These are phyloP conservation scores for Zopfia rhizophila DNA, from an alignment of 2,329 filamentous ascomycete species.

Conservation along the genomic window DNA sequence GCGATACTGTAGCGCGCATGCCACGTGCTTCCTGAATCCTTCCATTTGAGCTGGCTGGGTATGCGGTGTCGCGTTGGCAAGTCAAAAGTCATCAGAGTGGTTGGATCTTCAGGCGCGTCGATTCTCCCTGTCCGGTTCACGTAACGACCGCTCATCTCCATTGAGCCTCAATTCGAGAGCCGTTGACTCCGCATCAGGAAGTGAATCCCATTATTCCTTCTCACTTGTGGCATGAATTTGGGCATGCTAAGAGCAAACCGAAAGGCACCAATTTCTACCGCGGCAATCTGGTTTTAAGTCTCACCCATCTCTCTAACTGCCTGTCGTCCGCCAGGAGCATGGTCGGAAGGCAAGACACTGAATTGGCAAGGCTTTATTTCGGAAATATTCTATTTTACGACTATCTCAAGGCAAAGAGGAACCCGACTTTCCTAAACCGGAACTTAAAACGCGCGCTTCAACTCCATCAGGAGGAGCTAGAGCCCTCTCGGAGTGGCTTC, in stretches of 20 bases:
- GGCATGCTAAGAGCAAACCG: too few relatives aligned
- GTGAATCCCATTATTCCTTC: too few relatives aligned
- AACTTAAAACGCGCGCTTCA: slow-evolving; percentile 35
- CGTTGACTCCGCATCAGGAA: too few relatives aligned
- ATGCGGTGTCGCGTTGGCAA: neutral
- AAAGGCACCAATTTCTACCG: too few relatives aligned
- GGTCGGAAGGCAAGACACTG: slow-evolving; percentile 28
- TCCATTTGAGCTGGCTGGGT: neutral
- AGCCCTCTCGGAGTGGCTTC: neutral
- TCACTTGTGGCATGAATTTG: too few relatives aligned
- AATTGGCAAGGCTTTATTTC: slow-evolving; percentile 18
- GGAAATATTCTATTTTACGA: slow-evolving; percentile 41
- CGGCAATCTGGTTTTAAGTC: too few relatives aligned
- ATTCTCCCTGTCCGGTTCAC: neutral
- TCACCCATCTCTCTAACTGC: neutral
- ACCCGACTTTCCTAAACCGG: slow-evolving; percentile 36
- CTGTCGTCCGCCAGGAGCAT: slow-evolving; percentile 29
- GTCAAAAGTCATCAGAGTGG: neutral
- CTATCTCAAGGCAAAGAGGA: slow-evolving; percentile 30
- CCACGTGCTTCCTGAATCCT: neutral
- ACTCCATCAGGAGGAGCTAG: slow-evolving; percentile 26
- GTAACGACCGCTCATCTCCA: neutral
- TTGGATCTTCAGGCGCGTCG: neutral
- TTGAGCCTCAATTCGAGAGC: neutral
- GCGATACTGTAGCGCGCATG: neutral